Conservation (phyloP, 805 yeast species). For the Zygosaccharomyces bailii region DNA sequence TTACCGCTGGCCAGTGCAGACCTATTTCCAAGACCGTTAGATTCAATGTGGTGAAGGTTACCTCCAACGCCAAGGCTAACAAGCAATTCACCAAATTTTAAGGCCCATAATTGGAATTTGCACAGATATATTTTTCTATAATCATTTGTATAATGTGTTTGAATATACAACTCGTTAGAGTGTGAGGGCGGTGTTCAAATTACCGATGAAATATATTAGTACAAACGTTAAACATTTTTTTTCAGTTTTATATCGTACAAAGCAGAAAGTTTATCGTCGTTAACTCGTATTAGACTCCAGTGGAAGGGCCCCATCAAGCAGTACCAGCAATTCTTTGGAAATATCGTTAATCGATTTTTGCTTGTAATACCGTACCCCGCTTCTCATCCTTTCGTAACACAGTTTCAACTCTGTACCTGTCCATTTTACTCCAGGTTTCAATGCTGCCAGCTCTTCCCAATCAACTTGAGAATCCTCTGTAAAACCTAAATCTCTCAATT, state of each 20-base stretch:
- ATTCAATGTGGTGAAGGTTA: slow-evolving; percentile 97
- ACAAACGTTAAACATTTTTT: neutral
- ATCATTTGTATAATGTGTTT: slow-evolving; percentile 32
- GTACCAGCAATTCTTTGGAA: slow-evolving; percentile 31
- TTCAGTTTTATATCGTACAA: slow-evolving; percentile 9
- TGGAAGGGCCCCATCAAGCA: slow-evolving; percentile 20
- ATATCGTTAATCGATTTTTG: slow-evolving; percentile 39
- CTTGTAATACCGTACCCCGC: slow-evolving; percentile 47
- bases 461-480: slow-evolving; percentile 44
- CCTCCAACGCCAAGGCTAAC: slow-evolving; percentile 78
- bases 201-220: neutral
- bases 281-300: slow-evolving; percentile 17
- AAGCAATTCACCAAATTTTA: slow-evolving; percentile 98
- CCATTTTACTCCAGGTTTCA: slow-evolving; percentile 49
- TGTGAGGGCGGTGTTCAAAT: neutral
- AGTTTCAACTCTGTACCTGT: slow-evolving; percentile 56
- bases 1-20: slow-evolving; percentile 99
- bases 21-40: slow-evolving; percentile 99
- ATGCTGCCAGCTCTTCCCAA: slow-evolving; percentile 53
- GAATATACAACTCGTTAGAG: slow-evolving; percentile 15
- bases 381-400: slow-evolving; percentile 59
- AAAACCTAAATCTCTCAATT: slow-evolving; percentile 44
- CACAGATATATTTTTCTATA: slow-evolving; percentile 17
- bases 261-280: neutral
- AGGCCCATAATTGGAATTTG: slow-evolving; percentile 29